Evolutionary conservation across 2,329 filamentous ascomycete genomes (phyloP).

Genomic region (Fusarium keratoplasticum): DNA sequence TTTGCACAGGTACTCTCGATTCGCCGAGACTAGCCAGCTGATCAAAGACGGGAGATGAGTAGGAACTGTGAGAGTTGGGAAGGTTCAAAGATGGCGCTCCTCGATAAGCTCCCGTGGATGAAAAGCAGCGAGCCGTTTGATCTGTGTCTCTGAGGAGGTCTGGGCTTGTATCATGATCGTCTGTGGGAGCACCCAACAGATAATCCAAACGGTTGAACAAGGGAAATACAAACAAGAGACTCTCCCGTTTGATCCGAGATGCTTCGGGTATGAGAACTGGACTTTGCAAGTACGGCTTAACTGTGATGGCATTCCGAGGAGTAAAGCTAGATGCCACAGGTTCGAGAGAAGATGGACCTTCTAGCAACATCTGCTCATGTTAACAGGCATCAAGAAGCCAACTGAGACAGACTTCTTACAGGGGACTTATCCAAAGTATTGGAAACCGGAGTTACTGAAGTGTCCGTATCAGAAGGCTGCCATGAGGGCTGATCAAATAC

Average conservation of each 20-base stretch:
- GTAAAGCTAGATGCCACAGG: not conserved
- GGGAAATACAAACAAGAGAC: not conserved
- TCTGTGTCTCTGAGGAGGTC: not conserved
- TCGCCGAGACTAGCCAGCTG: not conserved
- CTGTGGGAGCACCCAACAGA: not conserved
- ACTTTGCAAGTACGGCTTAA: not conserved
- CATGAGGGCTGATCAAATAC: not conserved
- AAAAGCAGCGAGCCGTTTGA: not conserved
- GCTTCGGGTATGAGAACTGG: not conserved
- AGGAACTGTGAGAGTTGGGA: not conserved
- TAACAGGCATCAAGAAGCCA: not conserved
- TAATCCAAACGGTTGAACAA: not conserved
- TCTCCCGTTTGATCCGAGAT: not conserved
- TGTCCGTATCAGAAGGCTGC: not conserved
- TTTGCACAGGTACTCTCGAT: not conserved
- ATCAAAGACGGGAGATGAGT: fast-evolving
- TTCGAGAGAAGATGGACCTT: not conserved
- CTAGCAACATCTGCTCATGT: not conserved
- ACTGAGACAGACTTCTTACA: not conserved
- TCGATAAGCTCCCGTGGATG: not conserved
- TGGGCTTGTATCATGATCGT: fast-evolving
- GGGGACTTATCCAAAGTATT: not conserved
- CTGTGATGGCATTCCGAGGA: not conserved
- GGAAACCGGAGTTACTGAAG: not conserved
- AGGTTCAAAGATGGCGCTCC: not conserved